These are phyloP conservation scores for Daldinia loculata DNA, from an alignment of 495 filamentous ascomycete genomes.

Conservation along the genomic window DNA sequence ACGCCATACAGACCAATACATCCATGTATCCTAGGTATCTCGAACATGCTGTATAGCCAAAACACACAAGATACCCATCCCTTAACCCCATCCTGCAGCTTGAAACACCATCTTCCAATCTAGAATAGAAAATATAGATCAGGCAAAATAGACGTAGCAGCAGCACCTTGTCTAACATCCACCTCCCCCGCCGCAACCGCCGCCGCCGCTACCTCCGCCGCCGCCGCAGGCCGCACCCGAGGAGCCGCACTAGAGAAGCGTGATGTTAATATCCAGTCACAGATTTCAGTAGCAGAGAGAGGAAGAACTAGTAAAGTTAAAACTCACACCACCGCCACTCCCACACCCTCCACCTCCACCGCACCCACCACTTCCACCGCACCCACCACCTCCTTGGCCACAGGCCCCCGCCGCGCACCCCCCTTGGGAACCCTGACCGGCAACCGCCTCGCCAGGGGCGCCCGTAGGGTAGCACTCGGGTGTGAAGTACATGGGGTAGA, in stretches of 20 bases:
- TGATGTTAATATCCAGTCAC: slow-evolving; percentile 33
- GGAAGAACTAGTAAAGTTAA: slow-evolving; percentile 30
- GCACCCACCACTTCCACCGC: slow-evolving; percentile 29
- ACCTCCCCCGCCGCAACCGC: slow-evolving; percentile 43
- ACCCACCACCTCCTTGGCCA: slow-evolving; percentile 54
- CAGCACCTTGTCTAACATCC: background rate
- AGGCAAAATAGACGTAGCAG: background rate
- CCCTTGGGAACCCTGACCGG: slow-evolving; percentile 56
- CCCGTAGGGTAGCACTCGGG: slow-evolving; percentile 51
- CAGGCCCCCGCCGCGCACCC: slow-evolving; percentile 61
- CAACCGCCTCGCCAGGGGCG: slow-evolving; percentile 63
- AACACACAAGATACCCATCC: background rate
- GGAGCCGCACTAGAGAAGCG: slow-evolving; percentile 37
- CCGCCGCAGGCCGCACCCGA: slow-evolving; percentile 48
- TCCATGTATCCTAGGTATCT: no score
- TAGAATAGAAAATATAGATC: background rate
- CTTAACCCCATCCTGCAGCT: background rate
- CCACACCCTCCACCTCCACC: slow-evolving; percentile 47
- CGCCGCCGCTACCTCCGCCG: slow-evolving; percentile 49
- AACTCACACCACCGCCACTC: slow-evolving; percentile 51
- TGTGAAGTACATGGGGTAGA: slow-evolving; percentile 48
- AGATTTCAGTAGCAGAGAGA: background rate
- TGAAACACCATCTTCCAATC: background rate
- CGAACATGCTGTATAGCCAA: no score
- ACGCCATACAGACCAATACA: no score